These are phyloP conservation scores for Plectosphaerella plurivora DNA, from an alignment of 2,329 filamentous ascomycete genomes.

Conservation along the genomic window DNA sequence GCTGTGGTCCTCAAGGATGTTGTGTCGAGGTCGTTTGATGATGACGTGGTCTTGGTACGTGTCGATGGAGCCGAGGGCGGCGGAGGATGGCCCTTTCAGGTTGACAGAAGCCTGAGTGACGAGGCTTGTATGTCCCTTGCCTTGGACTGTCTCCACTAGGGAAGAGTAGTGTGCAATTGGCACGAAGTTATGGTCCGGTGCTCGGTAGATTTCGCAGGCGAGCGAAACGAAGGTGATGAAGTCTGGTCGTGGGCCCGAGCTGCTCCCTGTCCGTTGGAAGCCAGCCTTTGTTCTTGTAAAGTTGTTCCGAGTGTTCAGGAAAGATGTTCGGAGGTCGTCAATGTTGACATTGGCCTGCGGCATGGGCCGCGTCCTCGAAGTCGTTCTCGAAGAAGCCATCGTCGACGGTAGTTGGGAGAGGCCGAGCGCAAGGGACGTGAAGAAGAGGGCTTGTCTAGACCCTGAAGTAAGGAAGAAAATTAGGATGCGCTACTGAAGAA, in stretches of 20 bases:
- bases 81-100: background rate
- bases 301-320: background rate
- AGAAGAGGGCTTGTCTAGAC: too few species aligned
- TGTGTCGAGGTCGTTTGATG: background rate
- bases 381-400: background rate
- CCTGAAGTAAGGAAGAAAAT: too few species aligned
- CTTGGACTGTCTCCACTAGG: background rate
- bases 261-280: background rate
- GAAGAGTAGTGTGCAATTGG: background rate
- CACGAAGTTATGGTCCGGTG: background rate
- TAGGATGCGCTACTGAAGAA: too few species aligned
- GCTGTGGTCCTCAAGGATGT: background rate
- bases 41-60: background rate
- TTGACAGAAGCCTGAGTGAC: background rate
- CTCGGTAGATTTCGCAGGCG: background rate
- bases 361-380: background rate
- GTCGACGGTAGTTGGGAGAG: too few species aligned
- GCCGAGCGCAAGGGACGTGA: too few species aligned
- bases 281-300: background rate
- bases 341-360: background rate
- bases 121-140: background rate
- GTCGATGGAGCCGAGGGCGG: background rate
- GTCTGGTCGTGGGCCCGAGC: background rate
- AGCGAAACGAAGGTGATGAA: slow-evolving; percentile 1
- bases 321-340: background rate